Percentiles rank a stretch among this genome's conserved stretches.
These are phyloP conservation scores for Cladosporium sp. DNA, from an alignment of 2,329 filamentous ascomycete species.

Conservation along the genomic window DNA sequence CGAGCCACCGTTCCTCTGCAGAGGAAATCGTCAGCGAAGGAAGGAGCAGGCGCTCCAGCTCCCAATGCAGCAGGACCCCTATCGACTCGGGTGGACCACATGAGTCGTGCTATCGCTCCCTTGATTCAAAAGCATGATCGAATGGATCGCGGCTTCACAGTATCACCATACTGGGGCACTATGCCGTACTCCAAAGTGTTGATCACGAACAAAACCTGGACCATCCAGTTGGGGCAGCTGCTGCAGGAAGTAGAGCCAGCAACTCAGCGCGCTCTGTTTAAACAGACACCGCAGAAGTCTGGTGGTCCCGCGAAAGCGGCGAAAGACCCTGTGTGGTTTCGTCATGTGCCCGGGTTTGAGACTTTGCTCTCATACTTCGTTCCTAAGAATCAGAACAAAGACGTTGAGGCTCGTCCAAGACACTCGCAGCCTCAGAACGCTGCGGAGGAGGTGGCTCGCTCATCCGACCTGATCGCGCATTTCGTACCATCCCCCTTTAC, in stretches of 20 bases:
- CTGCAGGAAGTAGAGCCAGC: too few species aligned
- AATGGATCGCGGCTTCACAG: too few species aligned
- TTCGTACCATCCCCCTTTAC: slow-evolving; percentile 18
- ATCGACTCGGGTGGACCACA: not conserved
- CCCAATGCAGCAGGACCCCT: not conserved
- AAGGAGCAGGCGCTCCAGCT: not conserved
- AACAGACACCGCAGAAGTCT: too few species aligned
- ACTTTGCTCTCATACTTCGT: slow-evolving; percentile 19
- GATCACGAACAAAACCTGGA: too few species aligned
- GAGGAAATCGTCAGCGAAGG: not conserved
- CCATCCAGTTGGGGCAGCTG: too few species aligned
- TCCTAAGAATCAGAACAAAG: not conserved
- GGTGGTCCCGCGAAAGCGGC: too few species aligned
- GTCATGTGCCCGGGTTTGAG: slow-evolving; percentile 11
- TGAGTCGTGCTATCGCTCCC: not conserved
- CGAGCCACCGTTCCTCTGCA: not conserved
- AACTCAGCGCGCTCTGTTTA: too few species aligned
- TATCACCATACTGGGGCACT: too few species aligned
- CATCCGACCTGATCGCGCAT: slow-evolving; percentile 13
- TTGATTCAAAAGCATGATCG: not conserved
- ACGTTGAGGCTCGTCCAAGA: too few species aligned
- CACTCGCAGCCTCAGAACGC: not conserved
- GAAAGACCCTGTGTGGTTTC: not conserved
- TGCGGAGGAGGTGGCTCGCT: not conserved
- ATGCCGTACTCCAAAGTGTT: too few species aligned